Conservation (phyloP, 73 alveolate species). For the Blepharisma stoltei region DNA sequence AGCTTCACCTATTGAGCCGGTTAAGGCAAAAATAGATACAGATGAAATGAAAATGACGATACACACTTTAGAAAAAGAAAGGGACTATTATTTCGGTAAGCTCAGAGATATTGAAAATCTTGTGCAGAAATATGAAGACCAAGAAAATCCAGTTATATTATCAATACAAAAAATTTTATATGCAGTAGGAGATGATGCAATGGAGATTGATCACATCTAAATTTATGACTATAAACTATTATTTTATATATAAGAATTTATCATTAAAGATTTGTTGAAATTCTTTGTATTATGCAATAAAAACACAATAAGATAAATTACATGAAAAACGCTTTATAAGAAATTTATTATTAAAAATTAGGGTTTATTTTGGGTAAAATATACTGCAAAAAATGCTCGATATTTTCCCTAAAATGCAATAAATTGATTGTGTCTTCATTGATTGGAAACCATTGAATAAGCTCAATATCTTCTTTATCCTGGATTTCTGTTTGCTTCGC, state of each 20-base stretch:
- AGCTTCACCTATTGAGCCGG: too few species aligned
- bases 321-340: too few species aligned
- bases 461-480: conserved; percentile 2
- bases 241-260: too few species aligned
- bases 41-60: conserved; percentile 57
- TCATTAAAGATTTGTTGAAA: too few species aligned
- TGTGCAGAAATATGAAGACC: conserved; percentile 36
- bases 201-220: too few species aligned
- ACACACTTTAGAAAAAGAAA: conserved; percentile 78
- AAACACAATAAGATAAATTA: too few species aligned
- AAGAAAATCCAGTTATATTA: neutral
- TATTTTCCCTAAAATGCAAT: conserved; percentile 16
- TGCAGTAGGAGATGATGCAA: conserved; percentile 58
- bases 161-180: conserved; percentile 53
- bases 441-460: conserved; percentile 11
- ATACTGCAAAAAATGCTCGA: neutral
- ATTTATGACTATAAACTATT: too few species aligned
- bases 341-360: too few species aligned
- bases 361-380: neutral
- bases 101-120: conserved; percentile 81
- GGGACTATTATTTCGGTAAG: conserved; percentile 83
- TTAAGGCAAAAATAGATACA: too few species aligned
- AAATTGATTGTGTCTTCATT: neutral
- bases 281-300: too few species aligned
- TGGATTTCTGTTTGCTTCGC: neutral